phyloP scores from a whole-genome alignment of 2,329 filamentous ascomycete genomes.

The Aspergillus aculeatus region DNA sequence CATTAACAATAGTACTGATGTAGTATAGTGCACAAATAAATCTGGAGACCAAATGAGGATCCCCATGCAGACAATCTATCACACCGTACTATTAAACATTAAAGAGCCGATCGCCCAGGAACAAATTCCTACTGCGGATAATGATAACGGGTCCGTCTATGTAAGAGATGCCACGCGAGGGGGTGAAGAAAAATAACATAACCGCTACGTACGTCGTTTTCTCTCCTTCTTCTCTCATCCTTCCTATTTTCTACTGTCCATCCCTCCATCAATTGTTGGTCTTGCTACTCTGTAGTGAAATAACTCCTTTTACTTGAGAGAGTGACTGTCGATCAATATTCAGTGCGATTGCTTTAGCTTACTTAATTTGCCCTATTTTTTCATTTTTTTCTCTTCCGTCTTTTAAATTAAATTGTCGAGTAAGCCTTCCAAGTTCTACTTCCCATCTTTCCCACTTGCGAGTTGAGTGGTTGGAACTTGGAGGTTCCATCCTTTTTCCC shows the following conservation, averaged over 20 bases:
- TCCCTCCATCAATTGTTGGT: too few relatives aligned
- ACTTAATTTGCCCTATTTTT: background rate
- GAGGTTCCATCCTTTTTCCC: constrained; percentile 5
- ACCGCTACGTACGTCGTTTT: too few relatives aligned
- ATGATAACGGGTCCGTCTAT: background rate
- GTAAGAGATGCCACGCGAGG: background rate
- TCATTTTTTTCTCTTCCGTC: constrained; percentile 3
- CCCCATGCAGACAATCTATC: background rate
- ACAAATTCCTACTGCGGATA: too few relatives aligned
- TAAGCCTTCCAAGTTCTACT: background rate
- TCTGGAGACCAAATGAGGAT: background rate
- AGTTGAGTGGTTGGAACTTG: background rate
- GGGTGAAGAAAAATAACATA: background rate
- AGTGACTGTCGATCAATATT: too few relatives aligned
- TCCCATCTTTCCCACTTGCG: background rate
- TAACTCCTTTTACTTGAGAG: too few relatives aligned
- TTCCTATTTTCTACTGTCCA: background rate
- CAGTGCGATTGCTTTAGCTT: background rate
- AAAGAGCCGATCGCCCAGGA: too few relatives aligned
- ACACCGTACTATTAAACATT: background rate
- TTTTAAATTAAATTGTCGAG: background rate
- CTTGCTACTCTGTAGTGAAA: background rate
- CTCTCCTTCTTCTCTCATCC: too few relatives aligned
- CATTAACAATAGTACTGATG: background rate
- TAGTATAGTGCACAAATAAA: background rate